Evolutionary conservation across 2,329 filamentous ascomycete species (phyloP), one percentile per base, ranked within the genome.

Genomic region (Claviceps spartinae): DNA sequence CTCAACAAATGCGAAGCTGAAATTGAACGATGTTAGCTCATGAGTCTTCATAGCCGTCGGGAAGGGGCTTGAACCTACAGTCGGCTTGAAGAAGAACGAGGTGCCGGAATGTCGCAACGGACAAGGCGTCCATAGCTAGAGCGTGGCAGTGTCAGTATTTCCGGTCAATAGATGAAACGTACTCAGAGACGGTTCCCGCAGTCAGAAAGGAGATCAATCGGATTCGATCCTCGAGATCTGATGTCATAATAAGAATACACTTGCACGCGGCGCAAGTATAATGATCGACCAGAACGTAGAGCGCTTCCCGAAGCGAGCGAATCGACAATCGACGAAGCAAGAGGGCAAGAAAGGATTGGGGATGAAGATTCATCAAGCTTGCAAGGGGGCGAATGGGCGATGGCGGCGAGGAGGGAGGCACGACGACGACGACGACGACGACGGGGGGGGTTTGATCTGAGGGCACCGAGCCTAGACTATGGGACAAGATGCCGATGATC

Each of bases 91-190:
- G 91, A 89, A 58, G 90, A 95, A 58, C 93, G 85, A 50, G 93
- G 93, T 56, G 93, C 93, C 59, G 93, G 93, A 65, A 98, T 98
- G 67, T 98, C 93, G 72, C 93, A 98, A 63, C 93, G 91, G 63
- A 98, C 93, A 60, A 98, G 86, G 60, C 93, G 89, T 60, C 93
- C 93, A 75, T 96, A 98, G 70, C 91, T 97, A 66, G 53, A 56
- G 61, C 55, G 63, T 51, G 13, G 18, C 54, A 59, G 73, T 78
- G 54, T 55, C 49, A 55, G 54, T 52, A 54, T 26, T 42, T 36
- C 26, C 9, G 41, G 34, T 49, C n/a, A 53, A 49, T 18, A 50
- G 48, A 50, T n/a, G 2, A 20, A 47, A 47, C 49, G 37, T 52
- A 55, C 52, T 48, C 22, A 22, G 48, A 26, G 22, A 40, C 34